Conservation (phyloP, 2,329 filamentous ascomycete species). For the Hymenoscyphus infarciens region DNA sequence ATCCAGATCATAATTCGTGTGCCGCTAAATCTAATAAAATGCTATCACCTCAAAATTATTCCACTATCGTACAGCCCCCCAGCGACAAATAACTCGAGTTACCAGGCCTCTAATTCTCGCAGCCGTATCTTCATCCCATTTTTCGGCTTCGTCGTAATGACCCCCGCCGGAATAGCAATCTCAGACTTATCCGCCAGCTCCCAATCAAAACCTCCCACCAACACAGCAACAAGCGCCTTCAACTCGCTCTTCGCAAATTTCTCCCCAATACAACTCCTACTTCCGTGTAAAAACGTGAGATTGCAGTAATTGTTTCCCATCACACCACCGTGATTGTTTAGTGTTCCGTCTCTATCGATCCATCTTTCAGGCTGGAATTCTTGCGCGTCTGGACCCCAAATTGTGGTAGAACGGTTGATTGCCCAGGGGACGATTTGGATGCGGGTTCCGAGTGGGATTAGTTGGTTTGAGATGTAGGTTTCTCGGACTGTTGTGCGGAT, state of each 20-base stretch:
- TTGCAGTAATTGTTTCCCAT: slow-evolving; percentile 68
- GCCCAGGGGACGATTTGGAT: slow-evolving; percentile 53
- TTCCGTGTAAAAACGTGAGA: slow-evolving; percentile 81
- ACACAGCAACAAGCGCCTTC: slow-evolving; percentile 62
- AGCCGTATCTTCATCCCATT: slow-evolving; percentile 29
- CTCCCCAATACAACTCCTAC: slow-evolving; percentile 78
- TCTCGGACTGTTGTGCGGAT: slow-evolving; percentile 55
- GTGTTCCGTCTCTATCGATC: slow-evolving; percentile 34
- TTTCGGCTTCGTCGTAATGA: slow-evolving; percentile 30
- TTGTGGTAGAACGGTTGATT: slow-evolving; percentile 50
- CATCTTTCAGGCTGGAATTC: slow-evolving; percentile 60
- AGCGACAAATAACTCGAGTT: neutral
- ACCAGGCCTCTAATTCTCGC: slow-evolving; percentile 25
- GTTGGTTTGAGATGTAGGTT: slow-evolving; percentile 52
- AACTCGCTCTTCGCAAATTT: slow-evolving; percentile 80
- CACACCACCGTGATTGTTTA: slow-evolving; percentile 44
- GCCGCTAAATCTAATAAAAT: no score
- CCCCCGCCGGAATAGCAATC: slow-evolving; percentile 22
- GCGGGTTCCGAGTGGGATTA: slow-evolving; percentile 55
- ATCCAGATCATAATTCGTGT: no score
- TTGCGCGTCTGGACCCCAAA: slow-evolving; percentile 59
- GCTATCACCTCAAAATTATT: no score
- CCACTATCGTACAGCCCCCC: no score
- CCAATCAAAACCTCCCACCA: slow-evolving; percentile 24
- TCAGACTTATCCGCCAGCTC: slow-evolving; percentile 24